Evolutionary conservation across 331 rosid species (phyloP), one percentile per base, ranked within the genome.

Genomic region (Telfairia occidentalis): DNA sequence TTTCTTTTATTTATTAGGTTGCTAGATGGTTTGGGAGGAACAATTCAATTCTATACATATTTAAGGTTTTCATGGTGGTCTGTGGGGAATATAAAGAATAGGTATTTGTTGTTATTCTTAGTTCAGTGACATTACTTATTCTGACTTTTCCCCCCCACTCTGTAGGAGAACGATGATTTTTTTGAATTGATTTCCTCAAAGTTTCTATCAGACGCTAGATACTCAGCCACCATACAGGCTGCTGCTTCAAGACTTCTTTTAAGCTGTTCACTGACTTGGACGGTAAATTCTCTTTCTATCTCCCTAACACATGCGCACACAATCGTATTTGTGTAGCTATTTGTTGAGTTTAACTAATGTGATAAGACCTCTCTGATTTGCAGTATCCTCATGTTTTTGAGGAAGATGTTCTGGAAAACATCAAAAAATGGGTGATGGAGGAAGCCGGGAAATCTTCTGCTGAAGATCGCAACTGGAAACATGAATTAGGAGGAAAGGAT

Each of bases 381-480:
- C 97, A 95, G 99, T 86, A 90, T 84, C 96, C 98, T 83, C 97
- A 88, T 84, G 90, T 82, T 81, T 92, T 95, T 80, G 99, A 95
- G 83, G 99, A 92, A 32, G 70, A 88, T 5, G 97, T 95, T 26
- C 46, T 87, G 76, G 90, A 92, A 71, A 89, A 80, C 77, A 85
- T 92, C 45, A 95, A 89, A 84, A 83, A 79, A 52, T 88, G 97
- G 92, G 97, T 86, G 79, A 86, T 90, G 84, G 91, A 90, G 78
- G 97, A 95, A 77, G 79, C 77, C 59, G 52, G 76, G 19, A 88
- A 79, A 55, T n/a, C 71, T 52, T 73, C 86, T 46, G 49, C 77
- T 0, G 97, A 86, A 80, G 91, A 90, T 61, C 96, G 82, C 30
- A 85, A 64, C 46, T 81, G 82, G 81, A 91, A 88, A 84, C 84